A percentile compares a stretch with the other conserved stretches of the same genome.
These are phyloP conservation scores for Hericium alpestre DNA, from an alignment of 768 basidiomycete genomes.

Conservation along the genomic window DNA sequence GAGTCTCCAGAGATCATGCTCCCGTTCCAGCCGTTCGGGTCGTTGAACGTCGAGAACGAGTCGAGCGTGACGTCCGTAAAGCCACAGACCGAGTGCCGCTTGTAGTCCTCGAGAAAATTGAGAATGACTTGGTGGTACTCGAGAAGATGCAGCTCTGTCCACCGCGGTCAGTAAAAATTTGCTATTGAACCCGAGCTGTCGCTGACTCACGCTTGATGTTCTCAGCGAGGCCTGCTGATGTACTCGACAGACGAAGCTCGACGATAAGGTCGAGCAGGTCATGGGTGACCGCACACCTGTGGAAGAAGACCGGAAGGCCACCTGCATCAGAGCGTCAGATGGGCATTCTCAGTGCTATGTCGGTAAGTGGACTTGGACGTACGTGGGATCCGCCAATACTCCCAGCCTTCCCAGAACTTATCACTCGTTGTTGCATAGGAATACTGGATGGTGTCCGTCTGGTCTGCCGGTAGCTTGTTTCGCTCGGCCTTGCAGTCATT, in stretches of 20 bases:
- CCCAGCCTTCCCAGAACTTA: conserved; percentile 13
- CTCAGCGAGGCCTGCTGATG: conserved; percentile 15
- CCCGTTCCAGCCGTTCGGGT: conserved; percentile 2
- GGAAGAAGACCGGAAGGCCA: conserved; percentile 14
- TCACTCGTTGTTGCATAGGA: conserved; percentile 11
- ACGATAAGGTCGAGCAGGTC: conserved; percentile 18
- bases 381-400: conserved; percentile 16
- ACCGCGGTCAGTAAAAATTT: not conserved
- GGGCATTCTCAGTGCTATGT: not conserved
- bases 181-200: not conserved
- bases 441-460: too few relatives aligned
- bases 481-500: too few relatives aligned
- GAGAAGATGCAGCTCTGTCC: conserved; percentile 17
- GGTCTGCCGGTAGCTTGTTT: too few relatives aligned
- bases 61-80: too few relatives aligned
- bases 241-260: conserved; percentile 14
- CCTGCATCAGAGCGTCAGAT: too few relatives aligned
- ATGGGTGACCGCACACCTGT: conserved; percentile 13
- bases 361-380: not conserved
- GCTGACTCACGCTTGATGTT: conserved; percentile 14
- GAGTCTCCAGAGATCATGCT: conserved; percentile 14
- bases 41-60: not conserved
- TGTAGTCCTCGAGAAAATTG: conserved; percentile 11
- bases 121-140: conserved; percentile 12
- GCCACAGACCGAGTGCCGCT: too few relatives aligned